Evolutionary conservation across 1,284 basidiomycete genomes (phyloP), one percentile per base, ranked within the genome.

Genomic region (Veloboletus limbatus): DNA sequence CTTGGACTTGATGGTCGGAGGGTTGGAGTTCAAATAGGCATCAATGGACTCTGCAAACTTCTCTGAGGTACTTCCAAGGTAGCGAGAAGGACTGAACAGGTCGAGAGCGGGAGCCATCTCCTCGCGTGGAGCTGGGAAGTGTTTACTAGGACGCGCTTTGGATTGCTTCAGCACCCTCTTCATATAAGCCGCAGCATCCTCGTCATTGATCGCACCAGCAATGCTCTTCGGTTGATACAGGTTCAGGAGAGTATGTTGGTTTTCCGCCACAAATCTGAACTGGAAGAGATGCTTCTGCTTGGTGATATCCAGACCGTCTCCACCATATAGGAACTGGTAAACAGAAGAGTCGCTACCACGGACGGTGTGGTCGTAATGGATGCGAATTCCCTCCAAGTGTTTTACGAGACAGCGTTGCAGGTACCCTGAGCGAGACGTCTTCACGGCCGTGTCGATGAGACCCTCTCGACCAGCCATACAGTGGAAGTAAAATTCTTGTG

Each of bases 401-500:
- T 99, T 99, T 77, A 99, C 97, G 56, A 99, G 75, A 73, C 97
- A 99, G 48, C 97, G 84, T 67, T 99, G 97, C 36, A 99, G 79
- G 68, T 99, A 99, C 18, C 97, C 97, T 9, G 97, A 99, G 54
- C 97, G 92, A 54, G 91, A 92, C 6, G 97, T 99, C 73, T 99
- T 99, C 69, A 99, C 97, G 40, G 97, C 97, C 9, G 97, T 99
- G 67, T 99, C 97, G 62, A 99, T 99, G 26, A 99, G 79, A 67
- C 97, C 97, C 73, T 99, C 97, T 59, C 97, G 85, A 44, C 97
- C 97, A 49, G 97, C 95, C 97, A 99, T 99, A 69, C 97, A 98
- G 73, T 99, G 97, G 80, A 99, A 99, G 74, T 97, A 99, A 73
- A 97, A 99, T 69, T 99, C 97, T 67, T 99, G 97, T 0, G 97